Evolutionary conservation across 1,284 basidiomycete genomes (phyloP), one percentile per base, ranked within the genome.

Genomic region (Irpex lacteus): DNA sequence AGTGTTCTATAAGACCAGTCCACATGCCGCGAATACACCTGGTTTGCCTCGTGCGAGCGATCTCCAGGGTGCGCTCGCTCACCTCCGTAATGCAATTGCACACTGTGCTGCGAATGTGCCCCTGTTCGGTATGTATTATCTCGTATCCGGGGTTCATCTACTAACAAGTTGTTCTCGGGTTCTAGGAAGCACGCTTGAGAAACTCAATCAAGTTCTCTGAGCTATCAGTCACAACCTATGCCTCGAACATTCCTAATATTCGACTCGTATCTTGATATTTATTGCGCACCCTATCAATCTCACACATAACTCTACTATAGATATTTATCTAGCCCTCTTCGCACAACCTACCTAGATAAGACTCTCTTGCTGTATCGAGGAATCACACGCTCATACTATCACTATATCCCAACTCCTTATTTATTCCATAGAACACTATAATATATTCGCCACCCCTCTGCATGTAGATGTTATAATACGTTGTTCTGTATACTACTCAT

Each of bases 81-180:
- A 34, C 7, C 62, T 69, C 26, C 21, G 60, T 37, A 32, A 58
- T 36, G 66, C 65, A 2, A 63, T 69, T 53, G 52, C 60, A 8
- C 54, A 56, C 21, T 56, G 19, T 21, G 19, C 54, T 13, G 32
- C 15, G 9, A 56, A 18, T 36, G 54, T 56, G 15, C 54, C 54
- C 8, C 47, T 59, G 34, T 69, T 65, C 52, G 49, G 66, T 37
- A 15, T 3, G 4, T 58, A n/a, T 15, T 67, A 65, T 13, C 63
- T 63, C n/a, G 37, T 62, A 13, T 44, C 64, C 34, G 34, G 26
- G 66, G 8, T 37, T 5, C 15, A 3, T 59, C n/a, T 15, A 2
- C 37, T 5, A 9, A 9, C 11, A 11, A 47, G 40, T 18, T 18
- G 40, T 37, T 52, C n/a, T 55, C 21, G 21, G 21, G n/a, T 34